Evolutionary conservation across 371 early-diverging fungal species (phyloP), one percentile per base, ranked within the genome.

Genomic region (Actinomortierella ambigua): DNA sequence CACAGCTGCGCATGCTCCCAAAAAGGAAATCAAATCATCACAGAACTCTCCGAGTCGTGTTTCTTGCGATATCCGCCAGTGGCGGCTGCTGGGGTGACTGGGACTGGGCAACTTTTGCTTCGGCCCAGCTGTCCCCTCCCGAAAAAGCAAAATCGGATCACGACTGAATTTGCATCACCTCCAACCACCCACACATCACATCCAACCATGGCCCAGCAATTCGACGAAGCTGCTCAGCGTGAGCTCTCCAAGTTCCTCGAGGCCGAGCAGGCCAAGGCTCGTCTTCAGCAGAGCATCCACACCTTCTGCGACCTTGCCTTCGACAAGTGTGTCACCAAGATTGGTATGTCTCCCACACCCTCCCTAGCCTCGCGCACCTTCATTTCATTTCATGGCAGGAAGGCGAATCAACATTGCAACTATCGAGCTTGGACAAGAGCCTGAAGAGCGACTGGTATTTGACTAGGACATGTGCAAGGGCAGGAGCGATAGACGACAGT

Each of bases 321-420:
- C 86, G 91, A 93, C 63, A 88, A 88, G 68, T 93, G 93, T 76
- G 87, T 93, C 62, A 82, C 77, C 63, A 88, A 87, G 67, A 79
- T 89, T 58, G 81, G 75, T 73, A 67, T 57, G 67, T 75, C 61
- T 18, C 43, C 23, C 18, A 42, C 50, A n/a, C 3, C 50, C 34
- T 59, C 17, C 24, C 17, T n/a, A 51, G n/a, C 28, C 28, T 28
- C 17, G 27, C 11, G 14, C 49, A 24, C 22, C n/a, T 23, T 46
- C 40, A 53, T 43, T 42, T 24, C 58, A 20, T 39, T 34, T 27
- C 41, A 44, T 20, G n/a, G 3, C n/a, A 27, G 17, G 17, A 9
- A 27, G 24, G 42, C 11, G 13, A 20, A 29, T 18, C 34, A 17
- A 7, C 0, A 23, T 47, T 26, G 51, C 28, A 22, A 50, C 22